These are phyloP conservation scores for Phytophthora agathidicida DNA, from an alignment of 352 stramenopile species.

Conservation along the genomic window DNA sequence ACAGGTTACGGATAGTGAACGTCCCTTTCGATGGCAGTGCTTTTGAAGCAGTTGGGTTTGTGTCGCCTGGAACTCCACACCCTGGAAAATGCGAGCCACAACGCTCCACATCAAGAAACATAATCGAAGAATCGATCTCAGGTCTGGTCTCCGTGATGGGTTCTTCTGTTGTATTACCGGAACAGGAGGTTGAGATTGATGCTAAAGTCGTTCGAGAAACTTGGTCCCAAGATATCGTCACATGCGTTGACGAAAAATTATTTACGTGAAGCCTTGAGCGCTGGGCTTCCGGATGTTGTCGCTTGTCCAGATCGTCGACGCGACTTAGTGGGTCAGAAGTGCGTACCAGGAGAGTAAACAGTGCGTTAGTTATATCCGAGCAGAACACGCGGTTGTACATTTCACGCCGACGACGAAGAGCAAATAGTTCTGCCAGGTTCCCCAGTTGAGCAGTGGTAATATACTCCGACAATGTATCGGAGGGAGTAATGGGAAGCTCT, in stretches of 20 bases:
- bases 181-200: not conserved
- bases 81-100: not conserved
- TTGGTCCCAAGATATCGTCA: constrained; percentile 40
- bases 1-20: constrained; percentile 46
- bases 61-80: not conserved
- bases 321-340: not conserved
- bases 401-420: constrained; percentile 39
- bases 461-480: constrained; percentile 1
- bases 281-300: not conserved
- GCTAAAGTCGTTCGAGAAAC: not conserved
- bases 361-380: constrained; percentile 33
- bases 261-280: constrained; percentile 17
- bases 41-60: constrained; percentile 5
- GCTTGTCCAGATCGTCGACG: not conserved
- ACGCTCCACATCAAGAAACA: constrained; percentile 25
- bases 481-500: too few species aligned
- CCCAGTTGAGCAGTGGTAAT: constrained; percentile 22
- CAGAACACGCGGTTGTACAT: constrained; percentile 33
- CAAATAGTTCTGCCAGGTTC: constrained; percentile 37
- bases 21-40: constrained; percentile 42
- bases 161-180: not conserved
- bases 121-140: constrained; percentile 1
- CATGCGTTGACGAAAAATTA: constrained; percentile 39
- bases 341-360: constrained; percentile 38
- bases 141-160: not conserved